Evolutionary conservation across 208 protist genomes (phyloP).

Genomic region (Entamoeba histolytica): DNA sequence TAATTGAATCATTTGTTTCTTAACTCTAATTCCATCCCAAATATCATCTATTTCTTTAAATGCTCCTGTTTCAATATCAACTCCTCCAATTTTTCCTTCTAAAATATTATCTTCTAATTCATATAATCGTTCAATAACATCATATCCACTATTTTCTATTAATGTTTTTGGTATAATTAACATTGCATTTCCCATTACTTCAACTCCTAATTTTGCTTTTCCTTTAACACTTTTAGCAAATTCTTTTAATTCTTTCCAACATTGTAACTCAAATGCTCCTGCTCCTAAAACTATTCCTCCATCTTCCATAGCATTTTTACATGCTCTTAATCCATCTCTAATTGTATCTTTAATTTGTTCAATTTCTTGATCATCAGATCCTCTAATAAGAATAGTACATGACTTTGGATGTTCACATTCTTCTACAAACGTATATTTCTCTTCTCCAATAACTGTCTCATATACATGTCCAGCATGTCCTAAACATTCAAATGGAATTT

Average conservation of each 20-base stretch:
- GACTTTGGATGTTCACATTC: constrained; percentile 69
- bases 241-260: constrained; percentile 64
- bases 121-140: constrained; percentile 79
- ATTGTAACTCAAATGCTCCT: constrained; percentile 77
- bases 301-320: constrained; percentile 90
- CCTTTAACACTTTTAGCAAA: constrained; percentile 43
- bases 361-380: constrained; percentile 92
- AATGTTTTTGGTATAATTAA: constrained; percentile 91
- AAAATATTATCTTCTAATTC: constrained; percentile 62
- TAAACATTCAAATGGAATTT: constrained; percentile 58
- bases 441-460: constrained; percentile 82
- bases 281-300: constrained; percentile 74
- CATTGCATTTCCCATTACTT: constrained; percentile 89
- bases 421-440: constrained; percentile 99
- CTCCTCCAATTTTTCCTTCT: constrained; percentile 48
- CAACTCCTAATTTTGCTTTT: constrained; percentile 74
- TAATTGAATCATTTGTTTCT: constrained; percentile 78
- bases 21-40: constrained; percentile 93
- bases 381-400: constrained; percentile 82
- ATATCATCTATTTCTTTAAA: constrained; percentile 71
- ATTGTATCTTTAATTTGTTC: constrained; percentile 93
- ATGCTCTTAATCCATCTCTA: constrained; percentile 87
- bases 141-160: constrained; percentile 84
- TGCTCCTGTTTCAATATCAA: constrained; percentile 85
- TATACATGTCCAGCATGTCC: constrained; percentile 85